Evolutionary conservation across 2,329 filamentous ascomycete genomes (phyloP).

Genomic region (Fusarium anguioides): DNA sequence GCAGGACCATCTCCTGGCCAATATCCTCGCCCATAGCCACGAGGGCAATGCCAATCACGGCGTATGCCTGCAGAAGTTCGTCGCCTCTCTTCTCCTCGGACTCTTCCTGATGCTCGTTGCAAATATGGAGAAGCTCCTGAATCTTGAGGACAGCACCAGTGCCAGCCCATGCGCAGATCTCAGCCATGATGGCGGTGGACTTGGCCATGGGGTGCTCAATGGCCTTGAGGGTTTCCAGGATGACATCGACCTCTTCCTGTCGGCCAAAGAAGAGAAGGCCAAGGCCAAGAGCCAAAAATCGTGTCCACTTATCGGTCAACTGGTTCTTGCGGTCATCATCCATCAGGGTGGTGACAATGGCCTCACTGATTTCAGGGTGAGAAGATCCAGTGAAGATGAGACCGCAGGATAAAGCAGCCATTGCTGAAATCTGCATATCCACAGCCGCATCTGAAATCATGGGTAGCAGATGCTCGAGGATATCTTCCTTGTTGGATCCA

Average conservation of each 20-base stretch:
- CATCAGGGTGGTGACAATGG: slow-evolving; percentile 90
- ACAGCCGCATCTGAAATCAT: slow-evolving; percentile 85
- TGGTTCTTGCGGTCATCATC: slow-evolving; percentile 92
- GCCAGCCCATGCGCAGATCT: slow-evolving; percentile 97
- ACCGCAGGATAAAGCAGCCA: slow-evolving; percentile 92
- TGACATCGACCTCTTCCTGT: slow-evolving; percentile 98
- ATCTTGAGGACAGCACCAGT: slow-evolving; percentile 97
- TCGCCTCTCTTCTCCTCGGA: slow-evolving; percentile 95
- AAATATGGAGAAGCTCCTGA: slow-evolving; percentile 96
- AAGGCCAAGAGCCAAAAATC: slow-evolving; percentile 93
- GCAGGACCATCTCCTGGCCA: slow-evolving; percentile 97
- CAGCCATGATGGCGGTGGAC: slow-evolving; percentile 92
- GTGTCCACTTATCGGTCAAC: slow-evolving; percentile 97
- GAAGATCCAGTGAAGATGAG: slow-evolving; percentile 93
- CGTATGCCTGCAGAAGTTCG: slow-evolving; percentile 94
- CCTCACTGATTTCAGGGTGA: slow-evolving; percentile 89
- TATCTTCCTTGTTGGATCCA: slow-evolving; percentile 89
- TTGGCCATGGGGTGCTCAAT: slow-evolving; percentile 97
- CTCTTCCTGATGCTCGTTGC: slow-evolving; percentile 96
- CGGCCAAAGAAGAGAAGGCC: slow-evolving; percentile 95
- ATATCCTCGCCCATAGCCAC: slow-evolving; percentile 99
- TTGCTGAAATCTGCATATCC: slow-evolving; percentile 95
- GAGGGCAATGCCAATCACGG: slow-evolving; percentile 90
- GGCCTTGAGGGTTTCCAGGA: slow-evolving; percentile 94
- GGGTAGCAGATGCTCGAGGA: slow-evolving; percentile 86